phyloP scores from a whole-genome alignment of 768 basidiomycete species.

The Saitozyma sp. region DNA sequence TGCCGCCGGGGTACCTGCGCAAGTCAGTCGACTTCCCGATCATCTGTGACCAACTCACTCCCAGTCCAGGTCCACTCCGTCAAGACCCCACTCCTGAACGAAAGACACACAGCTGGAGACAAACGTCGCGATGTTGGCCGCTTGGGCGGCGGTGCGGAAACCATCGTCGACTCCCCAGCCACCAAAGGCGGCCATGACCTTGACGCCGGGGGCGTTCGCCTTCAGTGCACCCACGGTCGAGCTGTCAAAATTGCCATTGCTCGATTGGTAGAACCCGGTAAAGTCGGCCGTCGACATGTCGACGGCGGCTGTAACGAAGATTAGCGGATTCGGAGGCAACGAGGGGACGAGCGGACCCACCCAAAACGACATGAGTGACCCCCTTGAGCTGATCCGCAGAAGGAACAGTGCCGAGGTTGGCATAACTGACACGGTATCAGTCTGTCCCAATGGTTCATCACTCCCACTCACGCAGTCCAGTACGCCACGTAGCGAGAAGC shows the following conservation, averaged over 20 bases:
- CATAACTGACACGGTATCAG: constrained; percentile 3
- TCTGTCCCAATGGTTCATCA: background rate
- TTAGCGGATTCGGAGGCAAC: background rate
- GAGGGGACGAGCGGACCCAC: constrained; percentile 7
- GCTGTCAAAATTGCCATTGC: constrained; percentile 14
- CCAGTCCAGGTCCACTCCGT: constrained; percentile 24
- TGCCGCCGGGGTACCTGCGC: constrained; percentile 17
- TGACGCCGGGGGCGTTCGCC: constrained; percentile 12
- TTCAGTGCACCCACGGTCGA: constrained; percentile 2
- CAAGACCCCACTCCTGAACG: constrained; percentile 14
- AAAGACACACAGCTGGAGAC: constrained; percentile 10
- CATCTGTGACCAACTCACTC: constrained; percentile 12
- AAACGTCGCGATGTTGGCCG: constrained; percentile 11
- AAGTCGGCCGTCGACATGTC: constrained; percentile 2
- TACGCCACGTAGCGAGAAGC: constrained; percentile 20
- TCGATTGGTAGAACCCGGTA: constrained; percentile 8
- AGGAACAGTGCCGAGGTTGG: constrained; percentile 6
- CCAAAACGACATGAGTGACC: constrained; percentile 30
- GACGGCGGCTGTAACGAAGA: constrained; percentile 11
- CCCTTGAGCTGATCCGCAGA: constrained; percentile 18
- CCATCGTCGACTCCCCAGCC: constrained; percentile 28
- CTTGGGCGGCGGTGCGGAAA: constrained; percentile 7
- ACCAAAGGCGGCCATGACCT: constrained; percentile 32
- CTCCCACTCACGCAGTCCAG: constrained; percentile 21
- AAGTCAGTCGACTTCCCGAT: background rate